Conservation (phyloP, 768 basidiomycete species). For the Boletus rufocinnamomeus region DNA sequence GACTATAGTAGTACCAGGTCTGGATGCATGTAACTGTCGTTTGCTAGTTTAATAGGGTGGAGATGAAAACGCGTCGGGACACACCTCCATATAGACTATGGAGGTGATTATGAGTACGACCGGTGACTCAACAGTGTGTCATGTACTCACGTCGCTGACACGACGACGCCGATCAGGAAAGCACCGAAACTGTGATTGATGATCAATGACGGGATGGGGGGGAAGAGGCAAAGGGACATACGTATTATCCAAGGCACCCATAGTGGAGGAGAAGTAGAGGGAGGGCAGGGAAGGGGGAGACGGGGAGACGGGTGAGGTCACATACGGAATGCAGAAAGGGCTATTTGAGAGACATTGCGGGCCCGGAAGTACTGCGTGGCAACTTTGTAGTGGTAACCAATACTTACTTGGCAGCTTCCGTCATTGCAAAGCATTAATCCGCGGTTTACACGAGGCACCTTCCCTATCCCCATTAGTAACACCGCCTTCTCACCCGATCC, state of each 20-base stretch:
- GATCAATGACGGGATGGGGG: conserved; percentile 1
- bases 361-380: conserved; percentile 6
- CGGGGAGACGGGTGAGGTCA: background rate
- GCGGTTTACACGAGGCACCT: conserved; percentile 18
- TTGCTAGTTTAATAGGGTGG: conserved; percentile 6
- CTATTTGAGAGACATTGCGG: conserved; percentile 19
- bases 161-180: conserved; percentile 53
- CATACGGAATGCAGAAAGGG: conserved; percentile 3
- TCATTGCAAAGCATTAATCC: conserved; percentile 30
- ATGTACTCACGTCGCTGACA: conserved; percentile 50
- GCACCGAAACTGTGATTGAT: conserved; percentile 48
- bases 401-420: conserved; percentile 16
- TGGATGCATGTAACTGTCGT: conserved; percentile 56
- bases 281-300: background rate
- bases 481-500: conserved; percentile 16
- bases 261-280: conserved; percentile 3
- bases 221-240: conserved; percentile 21
- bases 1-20: conserved; percentile 56
- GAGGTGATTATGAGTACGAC: background rate
- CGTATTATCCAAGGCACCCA: conserved; percentile 41
- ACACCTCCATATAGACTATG: conserved; percentile 54
- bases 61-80: conserved; percentile 11
- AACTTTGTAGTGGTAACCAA: conserved; percentile 15
- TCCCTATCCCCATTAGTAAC: conserved; percentile 21
- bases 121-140: conserved; percentile 6